Evolutionary conservation across 2,329 filamentous ascomycete species (phyloP), one percentile per base, ranked within the genome.

Genomic region (Talaromyces sp.): DNA sequence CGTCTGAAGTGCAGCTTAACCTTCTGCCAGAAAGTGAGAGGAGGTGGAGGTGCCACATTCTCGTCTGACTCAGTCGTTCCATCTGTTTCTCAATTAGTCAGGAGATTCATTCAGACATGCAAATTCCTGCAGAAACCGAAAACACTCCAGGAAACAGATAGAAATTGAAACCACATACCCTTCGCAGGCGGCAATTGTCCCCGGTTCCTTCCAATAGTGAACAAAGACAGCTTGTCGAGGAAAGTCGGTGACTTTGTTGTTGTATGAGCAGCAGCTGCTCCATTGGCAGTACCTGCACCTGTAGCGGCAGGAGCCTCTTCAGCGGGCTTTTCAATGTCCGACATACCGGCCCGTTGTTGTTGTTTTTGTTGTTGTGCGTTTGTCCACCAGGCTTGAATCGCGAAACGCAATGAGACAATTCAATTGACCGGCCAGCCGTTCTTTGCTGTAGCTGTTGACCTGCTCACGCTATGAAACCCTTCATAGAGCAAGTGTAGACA

Each of bases 1-100:
- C 75, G 71, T 28, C 69, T 71, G 68, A 71, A 77, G 65, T 79
- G 77, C 16, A 69, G 69, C 28, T 69, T 66, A 1, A 76, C 50
- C 31, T 67, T 72, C 61, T 73, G 67, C 21, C 66, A 69, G 25
- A 63, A 68, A 31, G 28, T 72, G 67, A 14, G 66, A 67, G 11
- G 70, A 69, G 59, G 72, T 69, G 60, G 72, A 59, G 60, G 54
- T 42, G 58, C 9, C 9, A 31, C 62, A 25, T 40, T 57, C 58
- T 63, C 56, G 5, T 73, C 63, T 44, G 67, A 67, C 9, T 61
- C 61, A 16, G 64, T 67, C 11, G 69, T 68, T 33, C 11, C 54
- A 33, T 55, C 63, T 63, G 39, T 63, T 28, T 9, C 7, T 16
- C 11, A 21, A 8, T 61, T 3, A 61, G 59, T 21, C 7, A 18